Evolutionary conservation across 2,329 filamentous ascomycete species (phyloP), one percentile per base, ranked within the genome.

Genomic region (Ascomycota sp.): DNA sequence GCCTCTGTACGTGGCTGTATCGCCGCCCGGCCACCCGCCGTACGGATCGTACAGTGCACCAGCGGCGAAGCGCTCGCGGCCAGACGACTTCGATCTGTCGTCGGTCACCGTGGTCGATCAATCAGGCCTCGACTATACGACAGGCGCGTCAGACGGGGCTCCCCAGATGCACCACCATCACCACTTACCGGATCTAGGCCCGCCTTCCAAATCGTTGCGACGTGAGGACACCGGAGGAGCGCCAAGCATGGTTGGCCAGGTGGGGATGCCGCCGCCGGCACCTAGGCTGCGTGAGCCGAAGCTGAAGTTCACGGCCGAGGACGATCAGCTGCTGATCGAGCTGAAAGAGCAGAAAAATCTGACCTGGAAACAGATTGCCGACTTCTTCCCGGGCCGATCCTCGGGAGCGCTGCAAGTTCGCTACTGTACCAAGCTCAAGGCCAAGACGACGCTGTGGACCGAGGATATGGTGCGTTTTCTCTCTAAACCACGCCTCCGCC

Each of bases 341-440:
- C 61, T 93, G 40, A 93, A 93, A 54, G 84, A 93, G 56, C 84
- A 89, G 48, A 91, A 89, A 54, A 84, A 81, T 48, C 62, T 93
- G 49, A 92, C 84, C 5, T 93, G 84, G 84, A 92, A 92, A 57
- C 84, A 93, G 61, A 93, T 93, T 47, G 81, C 83, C 36, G 84
- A 92, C 49, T 92, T 92, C 56, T 93, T 93, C 45, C 84, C 84
- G 1, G 84, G 83, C 2, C 66, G 84, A 37, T 89, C 80, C 37
- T 91, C 80, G 31, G 84, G 84, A 12, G 92, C 84, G 25, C 58
- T 93, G 39, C 84, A 93, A 54, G 84, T 93, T 35, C 75, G 84
- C 27, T 93, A 93, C 52, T 93, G 84, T 51, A 92, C 83, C 30
- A 92, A 92, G 56, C 61, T 92, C 34, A 92, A 92, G 57, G 83